phyloP scores from a whole-genome alignment of 371 early-diverging fungal species.

The Circinella umbellata region DNA sequence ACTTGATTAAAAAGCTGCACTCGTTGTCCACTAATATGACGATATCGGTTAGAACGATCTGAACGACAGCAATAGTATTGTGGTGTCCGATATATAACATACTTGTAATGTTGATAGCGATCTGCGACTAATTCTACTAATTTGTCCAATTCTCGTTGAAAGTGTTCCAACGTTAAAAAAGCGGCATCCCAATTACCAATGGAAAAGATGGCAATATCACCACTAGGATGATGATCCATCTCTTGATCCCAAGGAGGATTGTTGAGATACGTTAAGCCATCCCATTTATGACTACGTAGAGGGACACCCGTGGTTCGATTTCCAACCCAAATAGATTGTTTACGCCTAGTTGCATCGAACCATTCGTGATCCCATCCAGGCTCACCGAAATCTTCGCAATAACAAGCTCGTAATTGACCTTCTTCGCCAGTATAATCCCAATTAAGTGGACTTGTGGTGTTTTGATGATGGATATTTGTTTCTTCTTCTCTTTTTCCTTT shows the following conservation, averaged over 20 bases:
- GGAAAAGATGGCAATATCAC: slow-evolving; percentile 40
- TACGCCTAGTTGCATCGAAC: slow-evolving; percentile 36
- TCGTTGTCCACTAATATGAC: slow-evolving; percentile 44
- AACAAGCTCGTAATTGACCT: slow-evolving; percentile 38
- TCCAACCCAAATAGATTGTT: slow-evolving; percentile 22
- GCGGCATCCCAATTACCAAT: slow-evolving; percentile 63
- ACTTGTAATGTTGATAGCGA: slow-evolving; percentile 31
- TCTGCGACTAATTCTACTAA: slow-evolving; percentile 32
- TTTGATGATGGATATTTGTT: neutral
- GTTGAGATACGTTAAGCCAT: slow-evolving; percentile 54
- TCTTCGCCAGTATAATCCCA: slow-evolving; percentile 22
- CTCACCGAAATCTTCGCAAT: slow-evolving; percentile 57
- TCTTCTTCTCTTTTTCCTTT: neutral
- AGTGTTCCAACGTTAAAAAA: slow-evolving; percentile 39
- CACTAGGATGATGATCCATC: slow-evolving; percentile 14
- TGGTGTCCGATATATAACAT: slow-evolving; percentile 54
- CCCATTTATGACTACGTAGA: slow-evolving; percentile 51
- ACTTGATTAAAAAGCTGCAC: slow-evolving; percentile 44
- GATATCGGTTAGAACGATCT: slow-evolving; percentile 35
- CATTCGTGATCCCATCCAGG: slow-evolving; percentile 35
- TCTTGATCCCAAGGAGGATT: slow-evolving; percentile 34
- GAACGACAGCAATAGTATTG: slow-evolving; percentile 62
- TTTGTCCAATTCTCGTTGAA: slow-evolving; percentile 27
- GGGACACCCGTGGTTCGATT: slow-evolving; percentile 19
- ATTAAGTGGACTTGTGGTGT: slow-evolving; percentile 2